These are phyloP conservation scores for Suillus ampliporus DNA, from an alignment of 768 basidiomycete genomes.

Conservation along the genomic window DNA sequence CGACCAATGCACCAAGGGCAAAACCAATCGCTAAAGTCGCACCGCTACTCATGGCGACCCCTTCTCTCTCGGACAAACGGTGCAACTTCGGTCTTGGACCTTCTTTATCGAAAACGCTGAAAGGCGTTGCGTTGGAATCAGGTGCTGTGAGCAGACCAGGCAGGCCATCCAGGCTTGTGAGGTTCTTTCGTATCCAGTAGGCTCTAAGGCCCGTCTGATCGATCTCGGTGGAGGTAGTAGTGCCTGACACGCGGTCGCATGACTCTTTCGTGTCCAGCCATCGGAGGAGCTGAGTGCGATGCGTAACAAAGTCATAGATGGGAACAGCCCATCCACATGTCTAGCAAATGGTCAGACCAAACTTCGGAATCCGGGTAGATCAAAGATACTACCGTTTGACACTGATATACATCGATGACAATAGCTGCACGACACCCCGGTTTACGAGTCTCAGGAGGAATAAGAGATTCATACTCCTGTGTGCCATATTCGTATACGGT, in stretches of 20 bases:
- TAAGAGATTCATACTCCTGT: slow-evolving; percentile 59
- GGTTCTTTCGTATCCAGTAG: slow-evolving; percentile 60
- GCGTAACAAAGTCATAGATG: slow-evolving; percentile 59
- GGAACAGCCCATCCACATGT: slow-evolving; percentile 74
- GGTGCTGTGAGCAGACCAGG: slow-evolving; percentile 48
- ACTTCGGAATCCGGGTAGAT: neutral
- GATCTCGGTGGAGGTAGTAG: slow-evolving; percentile 20
- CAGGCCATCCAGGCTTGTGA: slow-evolving; percentile 61
- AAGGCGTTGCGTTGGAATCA: slow-evolving; percentile 18
- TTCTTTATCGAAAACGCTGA: slow-evolving; percentile 25
- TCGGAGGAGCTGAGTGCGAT: slow-evolving; percentile 57
- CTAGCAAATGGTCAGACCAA: slow-evolving; percentile 37
- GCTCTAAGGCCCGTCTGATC: slow-evolving; percentile 48
- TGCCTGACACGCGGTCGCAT: slow-evolving; percentile 45
- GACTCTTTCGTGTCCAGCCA: slow-evolving; percentile 48
- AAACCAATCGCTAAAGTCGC: slow-evolving; percentile 25
- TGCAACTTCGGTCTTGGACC: slow-evolving; percentile 19
- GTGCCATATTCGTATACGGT: slow-evolving; percentile 67
- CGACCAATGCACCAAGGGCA: slow-evolving; percentile 17
- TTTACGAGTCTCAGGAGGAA: slow-evolving; percentile 52
- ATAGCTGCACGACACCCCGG: slow-evolving; percentile 68
- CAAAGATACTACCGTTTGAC: slow-evolving; percentile 44
- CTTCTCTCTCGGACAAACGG: neutral
- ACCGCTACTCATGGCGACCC: neutral
- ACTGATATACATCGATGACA: slow-evolving; percentile 64